These are phyloP conservation scores for Triglochin maritima DNA, from an alignment of 106 monocot species.

Conservation along the genomic window DNA sequence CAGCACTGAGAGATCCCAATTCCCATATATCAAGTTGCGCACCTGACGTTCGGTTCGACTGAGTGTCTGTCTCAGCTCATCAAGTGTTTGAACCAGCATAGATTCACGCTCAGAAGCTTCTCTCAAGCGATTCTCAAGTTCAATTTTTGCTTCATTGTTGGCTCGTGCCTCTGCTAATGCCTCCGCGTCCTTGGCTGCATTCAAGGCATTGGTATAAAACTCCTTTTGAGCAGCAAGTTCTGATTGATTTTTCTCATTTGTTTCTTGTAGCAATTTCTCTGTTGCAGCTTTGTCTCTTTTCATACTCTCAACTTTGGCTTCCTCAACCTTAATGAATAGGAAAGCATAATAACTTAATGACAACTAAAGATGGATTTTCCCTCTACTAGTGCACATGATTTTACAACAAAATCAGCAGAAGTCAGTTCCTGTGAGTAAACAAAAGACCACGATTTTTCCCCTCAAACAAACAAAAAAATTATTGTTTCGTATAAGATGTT, in stretches of 20 bases:
- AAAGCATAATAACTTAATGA: neutral
- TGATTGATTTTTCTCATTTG: slow-evolving; percentile 80
- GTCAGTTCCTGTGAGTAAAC: too few relatives aligned
- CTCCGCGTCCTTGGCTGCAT: slow-evolving; percentile 92
- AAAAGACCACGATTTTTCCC: too few relatives aligned
- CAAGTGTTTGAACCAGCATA: slow-evolving; percentile 79
- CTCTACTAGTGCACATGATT: too few relatives aligned
- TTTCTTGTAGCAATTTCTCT: slow-evolving; percentile 95
- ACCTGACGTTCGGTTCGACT: slow-evolving; percentile 93
- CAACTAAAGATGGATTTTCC: too few relatives aligned
- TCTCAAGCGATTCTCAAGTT: slow-evolving; percentile 78
- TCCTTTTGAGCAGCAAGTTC: slow-evolving; percentile 93
- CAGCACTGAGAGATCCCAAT: too few relatives aligned
- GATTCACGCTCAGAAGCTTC: slow-evolving; percentile 80
- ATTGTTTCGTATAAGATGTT: too few relatives aligned
- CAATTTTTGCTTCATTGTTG: slow-evolving; percentile 74
- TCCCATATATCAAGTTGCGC: neutral
- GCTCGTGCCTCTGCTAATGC: slow-evolving; percentile 72
- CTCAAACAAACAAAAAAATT: too few relatives aligned
- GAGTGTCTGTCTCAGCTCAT: slow-evolving; percentile 79
- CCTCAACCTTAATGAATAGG: slow-evolving; percentile 60
- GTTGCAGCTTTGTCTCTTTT: slow-evolving; percentile 81
- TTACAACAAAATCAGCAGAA: too few relatives aligned
- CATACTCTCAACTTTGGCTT: slow-evolving; percentile 84
- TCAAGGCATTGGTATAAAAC: slow-evolving; percentile 85